Conservation (phyloP, 495 filamentous ascomycete genomes). For the Cercophora samala region DNA sequence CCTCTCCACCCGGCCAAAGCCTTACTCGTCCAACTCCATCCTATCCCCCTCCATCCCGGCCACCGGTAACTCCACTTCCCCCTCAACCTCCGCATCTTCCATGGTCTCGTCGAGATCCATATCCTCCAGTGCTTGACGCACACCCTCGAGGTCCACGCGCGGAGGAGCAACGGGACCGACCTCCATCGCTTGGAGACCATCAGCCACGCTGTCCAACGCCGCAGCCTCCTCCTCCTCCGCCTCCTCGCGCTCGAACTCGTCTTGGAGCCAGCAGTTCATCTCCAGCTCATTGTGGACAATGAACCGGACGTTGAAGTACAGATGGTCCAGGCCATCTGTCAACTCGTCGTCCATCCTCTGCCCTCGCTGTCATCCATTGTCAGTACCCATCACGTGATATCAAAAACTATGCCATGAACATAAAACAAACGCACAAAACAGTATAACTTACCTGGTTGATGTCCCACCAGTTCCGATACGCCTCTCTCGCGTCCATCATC, state of each 20-base stretch:
- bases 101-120: neutral
- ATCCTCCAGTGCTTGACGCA: neutral
- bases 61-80: too few relatives aligned
- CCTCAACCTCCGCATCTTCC: neutral
- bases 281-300: neutral
- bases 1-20: neutral
- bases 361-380: too few relatives aligned
- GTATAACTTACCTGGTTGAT: neutral
- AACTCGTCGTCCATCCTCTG: neutral
- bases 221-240: neutral
- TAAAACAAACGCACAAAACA: too few relatives aligned
- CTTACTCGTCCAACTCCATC: neutral
- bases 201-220: neutral
- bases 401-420: too few relatives aligned
- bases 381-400: too few relatives aligned
- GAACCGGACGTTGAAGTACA: neutral
- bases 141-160: neutral
- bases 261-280: neutral
- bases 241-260: neutral
- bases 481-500: neutral
- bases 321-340: neutral
- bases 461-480: neutral
- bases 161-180: neutral
- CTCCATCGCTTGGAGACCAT: neutral
- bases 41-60: neutral